These are phyloP conservation scores for Fusarium nisikadoi DNA, from an alignment of 2,329 filamentous ascomycete species.

Conservation along the genomic window DNA sequence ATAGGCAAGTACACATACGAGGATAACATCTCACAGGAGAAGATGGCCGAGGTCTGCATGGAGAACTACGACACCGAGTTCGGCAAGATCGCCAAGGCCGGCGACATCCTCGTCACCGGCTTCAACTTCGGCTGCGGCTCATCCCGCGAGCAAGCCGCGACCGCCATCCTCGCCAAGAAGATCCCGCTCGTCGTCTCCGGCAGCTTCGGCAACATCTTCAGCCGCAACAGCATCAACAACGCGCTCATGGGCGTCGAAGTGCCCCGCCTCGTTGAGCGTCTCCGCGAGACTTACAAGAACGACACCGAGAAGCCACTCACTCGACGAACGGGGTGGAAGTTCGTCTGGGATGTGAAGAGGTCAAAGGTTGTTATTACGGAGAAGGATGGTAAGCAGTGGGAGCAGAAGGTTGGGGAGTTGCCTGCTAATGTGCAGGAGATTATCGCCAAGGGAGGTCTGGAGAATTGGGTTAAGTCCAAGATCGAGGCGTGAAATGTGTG, in stretches of 20 bases:
- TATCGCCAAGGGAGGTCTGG: constrained; percentile 79
- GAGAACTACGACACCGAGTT: constrained; percentile 89
- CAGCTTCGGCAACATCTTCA: constrained; percentile 87
- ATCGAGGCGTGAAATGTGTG: constrained; percentile 53
- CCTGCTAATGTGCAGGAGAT: constrained; percentile 89
- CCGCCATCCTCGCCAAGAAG: constrained; percentile 81
- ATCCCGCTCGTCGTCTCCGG: constrained; percentile 84
- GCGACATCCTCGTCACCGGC: constrained; percentile 85
- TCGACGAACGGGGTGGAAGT: constrained; percentile 82
- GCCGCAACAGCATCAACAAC: constrained; percentile 82
- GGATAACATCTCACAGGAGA: constrained; percentile 78
- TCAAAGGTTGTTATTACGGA: constrained; percentile 78
- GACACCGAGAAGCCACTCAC: constrained; percentile 67
- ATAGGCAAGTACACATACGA: constrained; percentile 88
- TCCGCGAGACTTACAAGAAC: constrained; percentile 69
- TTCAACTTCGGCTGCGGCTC: constrained; percentile 91
- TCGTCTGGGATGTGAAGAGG: constrained; percentile 82
- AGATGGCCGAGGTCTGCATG: constrained; percentile 93
- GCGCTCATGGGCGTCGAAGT: constrained; percentile 78
- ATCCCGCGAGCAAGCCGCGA: constrained; percentile 82
- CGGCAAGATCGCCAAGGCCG: constrained; percentile 67
- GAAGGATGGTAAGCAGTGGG: constrained; percentile 76
- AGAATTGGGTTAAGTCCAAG: constrained; percentile 83
- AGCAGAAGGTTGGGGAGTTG: constrained; percentile 82
- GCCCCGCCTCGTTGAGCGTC: constrained; percentile 70